Conservation (phyloP, 495 filamentous ascomycete species). For the Penicillium coprophilum region DNA sequence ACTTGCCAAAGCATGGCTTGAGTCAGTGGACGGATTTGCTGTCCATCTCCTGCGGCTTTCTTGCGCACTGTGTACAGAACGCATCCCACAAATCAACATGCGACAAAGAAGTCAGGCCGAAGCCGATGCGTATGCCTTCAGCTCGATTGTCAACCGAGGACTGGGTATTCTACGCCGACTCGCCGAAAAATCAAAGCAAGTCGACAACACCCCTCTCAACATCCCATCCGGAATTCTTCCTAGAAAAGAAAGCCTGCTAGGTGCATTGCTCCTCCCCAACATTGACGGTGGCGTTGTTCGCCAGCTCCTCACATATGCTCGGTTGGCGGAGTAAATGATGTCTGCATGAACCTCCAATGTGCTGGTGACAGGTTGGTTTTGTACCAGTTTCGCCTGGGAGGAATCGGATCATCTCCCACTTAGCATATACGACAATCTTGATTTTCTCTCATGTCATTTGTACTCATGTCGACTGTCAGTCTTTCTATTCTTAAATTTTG, state of each 20-base stretch:
- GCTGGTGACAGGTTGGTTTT: not conserved
- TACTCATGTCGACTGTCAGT: conserved; percentile 31
- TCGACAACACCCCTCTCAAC: conserved; percentile 43
- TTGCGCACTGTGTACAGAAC: conserved; percentile 64
- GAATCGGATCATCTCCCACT: conserved; percentile 14
- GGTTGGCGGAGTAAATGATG: conserved; percentile 51
- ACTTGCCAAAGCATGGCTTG: conserved; percentile 79
- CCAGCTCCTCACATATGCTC: conserved; percentile 70
- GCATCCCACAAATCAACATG: conserved; percentile 38
- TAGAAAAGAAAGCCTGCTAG: conserved; percentile 67
- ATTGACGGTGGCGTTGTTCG: conserved; percentile 62
- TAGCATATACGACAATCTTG: conserved; percentile 28
- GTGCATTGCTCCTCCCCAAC: conserved; percentile 62
- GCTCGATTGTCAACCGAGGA: conserved; percentile 65
- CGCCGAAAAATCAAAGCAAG: conserved; percentile 68
- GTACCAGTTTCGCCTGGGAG: conserved; percentile 16
- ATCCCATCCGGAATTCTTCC: conserved; percentile 67
- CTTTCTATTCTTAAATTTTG: conserved; percentile 16
- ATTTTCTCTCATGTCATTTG: conserved; percentile 34
- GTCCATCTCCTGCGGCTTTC: conserved; percentile 72
- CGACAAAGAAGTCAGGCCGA: conserved; percentile 42
- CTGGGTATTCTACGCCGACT: conserved; percentile 67
- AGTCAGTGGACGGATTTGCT: conserved; percentile 82
- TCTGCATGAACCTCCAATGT: not conserved
- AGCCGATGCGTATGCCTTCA: conserved; percentile 46